Base-by-base conservation (phyloP, 1,284 basidiomycete species). In the Rhizoctonia solani region DNA sequence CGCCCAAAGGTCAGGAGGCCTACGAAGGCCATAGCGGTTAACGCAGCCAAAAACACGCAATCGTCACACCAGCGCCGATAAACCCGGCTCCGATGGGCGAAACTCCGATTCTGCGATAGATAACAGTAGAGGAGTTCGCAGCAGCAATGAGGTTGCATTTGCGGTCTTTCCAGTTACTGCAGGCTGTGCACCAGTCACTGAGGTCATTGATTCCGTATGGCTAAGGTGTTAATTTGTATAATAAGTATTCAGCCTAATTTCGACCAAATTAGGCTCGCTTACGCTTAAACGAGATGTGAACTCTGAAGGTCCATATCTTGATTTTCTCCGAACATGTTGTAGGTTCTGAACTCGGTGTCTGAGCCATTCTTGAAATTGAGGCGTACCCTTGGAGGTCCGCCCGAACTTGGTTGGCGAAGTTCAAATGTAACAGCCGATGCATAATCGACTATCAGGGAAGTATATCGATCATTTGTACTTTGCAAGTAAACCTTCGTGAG, bases 331-430 rank as follows among this genome's bases (percentile, higher is more conserved):
- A 71, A 71, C 59, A 71, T 66, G 25, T 53, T 53, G 37, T 71
- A 68, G 23, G 68, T 50, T 44, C 32, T 58, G 49, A 85, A 87
- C 34, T 67, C 69, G 72, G 79, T 81, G 39, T 77, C 73, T 32
- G 90, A 88, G 46, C 92, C 92, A 77, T 95, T 95, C 80, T 86
- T 88, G 85, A 93, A 93, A 77, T 85, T 88, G 81, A 93, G 82
- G 73, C 88, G 86, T 74, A 95, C 78, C 78, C 67, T 61, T 8
- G 66, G 63, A 32, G 54, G n/a, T 4, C 37, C 34, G 14, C 39
- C 46, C 19, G 68, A 63, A 34, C 8, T 30, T 8, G 69, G 84
- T 81, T 72, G 86, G 84, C 69, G 85, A 67, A 95, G 81, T 79
- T 95, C 92, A 71, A 93, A 88, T 49, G 86, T 86, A 54, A 92